Percentiles rank a stretch among this genome's conserved stretches.
Evolutionary conservation across 2,329 filamentous ascomycete genomes (phyloP).

Genomic region (Aspergillus brunneoviolaceus): DNA sequence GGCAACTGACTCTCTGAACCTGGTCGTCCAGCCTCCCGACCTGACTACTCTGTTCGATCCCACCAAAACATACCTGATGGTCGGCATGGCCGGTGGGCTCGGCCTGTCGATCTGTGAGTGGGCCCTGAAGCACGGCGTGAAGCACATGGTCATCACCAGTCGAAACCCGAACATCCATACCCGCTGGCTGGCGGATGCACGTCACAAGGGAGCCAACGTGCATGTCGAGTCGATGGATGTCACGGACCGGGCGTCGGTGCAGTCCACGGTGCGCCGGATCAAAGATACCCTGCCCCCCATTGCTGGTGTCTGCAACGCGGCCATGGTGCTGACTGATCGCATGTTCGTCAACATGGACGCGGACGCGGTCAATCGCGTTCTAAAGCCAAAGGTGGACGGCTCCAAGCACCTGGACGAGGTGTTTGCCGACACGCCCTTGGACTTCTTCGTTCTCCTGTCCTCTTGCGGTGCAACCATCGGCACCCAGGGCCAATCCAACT

Average conservation of each 20-base stretch:
- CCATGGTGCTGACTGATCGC: slow-evolving; percentile 23
- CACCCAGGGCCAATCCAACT: slow-evolving; percentile 40
- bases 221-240: slow-evolving; percentile 17
- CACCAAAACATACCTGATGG: neutral
- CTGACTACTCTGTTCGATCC: too few relatives aligned
- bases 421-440: slow-evolving; percentile 22
- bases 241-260: neutral
- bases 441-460: slow-evolving; percentile 43
- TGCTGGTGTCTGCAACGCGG: slow-evolving; percentile 27
- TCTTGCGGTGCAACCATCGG: slow-evolving; percentile 39
- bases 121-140: neutral
- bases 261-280: neutral
- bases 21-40: too few relatives aligned
- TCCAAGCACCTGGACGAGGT: slow-evolving; percentile 18
- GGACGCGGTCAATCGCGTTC: slow-evolving; percentile 8
- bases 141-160: slow-evolving; percentile 30
- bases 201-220: slow-evolving; percentile 18
- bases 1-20: too few relatives aligned
- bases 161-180: slow-evolving; percentile 29
- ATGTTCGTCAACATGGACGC: slow-evolving; percentile 16
- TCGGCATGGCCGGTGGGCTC: neutral
- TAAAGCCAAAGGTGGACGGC: slow-evolving; percentile 23
- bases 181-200: slow-evolving; percentile 18
- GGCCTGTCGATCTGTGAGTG: neutral
- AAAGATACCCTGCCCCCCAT: slow-evolving; percentile 19